Evolutionary conservation across 441 rosid genomes (phyloP), one percentile per base, ranked within the genome.

Genomic region (Manihot esculenta): DNA sequence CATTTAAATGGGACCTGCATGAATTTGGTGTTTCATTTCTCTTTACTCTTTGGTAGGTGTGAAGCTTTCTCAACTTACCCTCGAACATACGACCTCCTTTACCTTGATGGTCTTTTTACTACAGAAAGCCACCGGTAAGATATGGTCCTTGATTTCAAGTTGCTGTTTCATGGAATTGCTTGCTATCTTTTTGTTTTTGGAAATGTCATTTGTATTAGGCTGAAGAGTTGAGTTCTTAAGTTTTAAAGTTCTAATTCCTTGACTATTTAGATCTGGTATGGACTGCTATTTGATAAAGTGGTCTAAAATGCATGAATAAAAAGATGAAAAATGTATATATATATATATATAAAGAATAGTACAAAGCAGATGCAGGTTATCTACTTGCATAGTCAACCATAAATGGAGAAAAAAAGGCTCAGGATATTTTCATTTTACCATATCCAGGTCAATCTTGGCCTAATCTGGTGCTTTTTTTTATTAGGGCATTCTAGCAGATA

Each of bases 51-150:
- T 82, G 56, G 21, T 72, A 95, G 99, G 99, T 95, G 99, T 72
- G 99, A 95, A 76, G 96, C 97, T 48, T 92, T 95, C 81, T 95
- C 99, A 10, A 92, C 99, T 0, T 95, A 95, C 79, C 98, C 99
- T 69, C 85, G 99, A 65, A 92, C 98, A 12, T 95, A 95, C 60
- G 98, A 95, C 80, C 92, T 95, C 60, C 96, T 92, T 64, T 98
- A 95, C 81, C 87, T 95, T n/a, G 97, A 90, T 74, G 94, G 96
- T 30, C 84, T 92, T 60, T 89, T 92, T 66, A 95, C 94, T 51
- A 81, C 91, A 12, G 99, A 94, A 76, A 89, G 89, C 84, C 97
- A 94, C 73, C 85, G 98, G 98, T 92, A 80, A 75, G 69, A 64
- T 14, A 56, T 14, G n/a, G 24, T 10, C 26, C 35, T 60, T 30